Base-by-base conservation (phyloP, 2,329 filamentous ascomycete species). In the Colletotrichum limetticola region DNA sequence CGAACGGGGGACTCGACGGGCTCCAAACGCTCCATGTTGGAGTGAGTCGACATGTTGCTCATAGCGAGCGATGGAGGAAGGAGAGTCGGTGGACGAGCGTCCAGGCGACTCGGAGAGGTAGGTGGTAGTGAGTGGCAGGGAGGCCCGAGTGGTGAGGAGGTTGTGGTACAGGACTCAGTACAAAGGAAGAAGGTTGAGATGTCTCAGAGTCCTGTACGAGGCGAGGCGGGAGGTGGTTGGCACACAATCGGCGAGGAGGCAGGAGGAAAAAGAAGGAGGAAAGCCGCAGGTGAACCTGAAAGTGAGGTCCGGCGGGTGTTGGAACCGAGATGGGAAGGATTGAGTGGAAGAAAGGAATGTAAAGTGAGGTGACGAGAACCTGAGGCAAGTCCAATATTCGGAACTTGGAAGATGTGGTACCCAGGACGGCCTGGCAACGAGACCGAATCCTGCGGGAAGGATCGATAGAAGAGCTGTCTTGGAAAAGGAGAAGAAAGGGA, bases 1-100 rank as follows among this genome's bases (percentile, higher is more conserved):
- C 62, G 55, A 49, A 52, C 58, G 28, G 72, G 58, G 22, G 65
- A 53, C 22, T 70, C 68, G 22, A 57, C 52, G 49, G 68, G 70
- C 55, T 75, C 72, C 58, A 75, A 42, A 30, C 60, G 68, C 59
- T 72, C 65, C 72, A 75, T 75, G 19, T 73, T 73, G 61, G 71
- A 73, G 46, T 66, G 71, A 52, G 67, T 73, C 61, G 66, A 73
- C 66, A 66, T 66, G 61, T 66, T 73, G 71, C 70, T 72, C 71
- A 66, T 71, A 57, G 28, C 66, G 52, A 22, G 52, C 52, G 52
- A 46, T 65, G 56, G 56, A 66, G 42, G 71, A 73, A 57, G 67
- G 61, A 71, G 49, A 71, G 60, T 66, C 60, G 35, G 60, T n/a
- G 65, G 72, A 19, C 72, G 28, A 32, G 37, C n/a, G 56, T 52